Evolutionary conservation across 2,329 filamentous ascomycete species (phyloP), one percentile per base, ranked within the genome.

Genomic region (Pseudogymnoascus sp.): DNA sequence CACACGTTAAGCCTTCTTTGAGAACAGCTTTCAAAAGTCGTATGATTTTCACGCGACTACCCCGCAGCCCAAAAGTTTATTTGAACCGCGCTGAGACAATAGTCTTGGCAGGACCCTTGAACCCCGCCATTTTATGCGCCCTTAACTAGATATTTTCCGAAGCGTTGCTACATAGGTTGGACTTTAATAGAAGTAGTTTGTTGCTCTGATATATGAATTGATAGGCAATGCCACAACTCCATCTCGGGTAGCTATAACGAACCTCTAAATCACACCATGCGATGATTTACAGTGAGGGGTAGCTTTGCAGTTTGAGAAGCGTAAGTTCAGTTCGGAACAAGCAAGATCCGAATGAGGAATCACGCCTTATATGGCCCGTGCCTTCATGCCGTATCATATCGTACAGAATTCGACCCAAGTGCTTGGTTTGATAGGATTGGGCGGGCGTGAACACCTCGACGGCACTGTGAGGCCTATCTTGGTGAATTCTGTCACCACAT

Each of bases 361-460:
- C 28, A 55, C 49, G 49, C 16, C 49, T 55, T 55, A 55, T 33
- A 55, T 55, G 49, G 49, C 49, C 49, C 28, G 28, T 55, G 49
- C 28, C 49, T 55, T 22, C n/a, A 55, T 35, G 49, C 4, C 49
- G 28, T 55, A 55, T 33, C 49, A 35, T 55, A 55, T 55, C 6
- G 28, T 55, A 22, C 28, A 35, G 9, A 16, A 55, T 33, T 8
- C 3, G 28, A 19, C 22, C n/a, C 7, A 5, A 14, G 28, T 35
- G 28, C n/a, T 22, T 55, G 49, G 16, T 33, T 55, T 55, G n/a
- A 55, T 35, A 33, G 49, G 49, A 35, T 55, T 55, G 49, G 49
- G 28, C 16, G 22, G 25, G n/a, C 49, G n/a, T 19, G 14, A 22
- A 55, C 28, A 55, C 28, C 49, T 33, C 9, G 5, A 22, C 5